Conservation (phyloP, 1,284 basidiomycete species). For the Lignosus rhinocerotis region DNA sequence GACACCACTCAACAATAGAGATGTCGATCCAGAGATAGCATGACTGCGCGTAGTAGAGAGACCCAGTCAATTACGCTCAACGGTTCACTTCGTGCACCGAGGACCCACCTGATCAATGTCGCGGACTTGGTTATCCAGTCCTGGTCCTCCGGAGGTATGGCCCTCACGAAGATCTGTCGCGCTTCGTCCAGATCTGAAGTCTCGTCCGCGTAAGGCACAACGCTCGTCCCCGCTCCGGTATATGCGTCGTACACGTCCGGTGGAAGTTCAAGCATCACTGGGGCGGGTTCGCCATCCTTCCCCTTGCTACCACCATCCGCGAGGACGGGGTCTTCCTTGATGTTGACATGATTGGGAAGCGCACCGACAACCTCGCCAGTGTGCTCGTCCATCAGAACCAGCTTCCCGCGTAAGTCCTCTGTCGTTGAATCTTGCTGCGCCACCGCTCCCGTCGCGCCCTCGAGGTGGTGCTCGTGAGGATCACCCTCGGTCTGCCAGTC, state of each 20-base stretch:
- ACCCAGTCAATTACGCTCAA: too few species aligned
- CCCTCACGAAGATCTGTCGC: constrained; percentile 55
- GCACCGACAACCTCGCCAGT: constrained; percentile 76
- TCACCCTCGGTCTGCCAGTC: constrained; percentile 8
- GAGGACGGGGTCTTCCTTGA: constrained; percentile 57
- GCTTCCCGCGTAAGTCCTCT: constrained; percentile 59
- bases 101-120: constrained; percentile 60
- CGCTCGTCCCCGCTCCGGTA: constrained; percentile 27
- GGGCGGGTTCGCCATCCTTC: constrained; percentile 38
- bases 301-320: constrained; percentile 16
- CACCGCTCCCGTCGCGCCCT: neutral
- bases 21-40: constrained; percentile 70
- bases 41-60: constrained; percentile 41
- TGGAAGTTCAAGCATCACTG: constrained; percentile 75
- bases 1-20: constrained; percentile 62
- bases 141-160: constrained; percentile 66
- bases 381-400: constrained; percentile 75
- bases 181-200: constrained; percentile 43
- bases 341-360: constrained; percentile 58
- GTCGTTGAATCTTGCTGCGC: neutral
- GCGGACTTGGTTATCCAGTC: constrained; percentile 77
- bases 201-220: constrained; percentile 26
- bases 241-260: constrained; percentile 35
- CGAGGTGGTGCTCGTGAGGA: neutral
- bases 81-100: neutral